These are phyloP conservation scores for Scedosporium dehoogii DNA, from an alignment of 2,329 filamentous ascomycete species.

Conservation along the genomic window DNA sequence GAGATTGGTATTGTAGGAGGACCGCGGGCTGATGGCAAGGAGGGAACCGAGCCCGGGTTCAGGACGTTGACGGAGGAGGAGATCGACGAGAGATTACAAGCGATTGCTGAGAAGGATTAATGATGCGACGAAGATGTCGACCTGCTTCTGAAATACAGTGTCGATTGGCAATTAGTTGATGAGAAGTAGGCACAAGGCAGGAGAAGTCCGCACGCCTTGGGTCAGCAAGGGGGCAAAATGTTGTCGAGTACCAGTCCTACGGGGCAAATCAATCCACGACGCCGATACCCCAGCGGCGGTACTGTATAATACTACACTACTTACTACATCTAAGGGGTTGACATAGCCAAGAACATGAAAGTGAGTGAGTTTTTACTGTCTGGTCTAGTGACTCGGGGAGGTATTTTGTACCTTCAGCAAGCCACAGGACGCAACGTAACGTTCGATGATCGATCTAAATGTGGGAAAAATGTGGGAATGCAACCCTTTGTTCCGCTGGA, in stretches of 20 bases:
- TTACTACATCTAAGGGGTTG: neutral
- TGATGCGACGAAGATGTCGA: conserved; percentile 10
- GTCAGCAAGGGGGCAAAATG: neutral
- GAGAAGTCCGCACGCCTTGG: neutral
- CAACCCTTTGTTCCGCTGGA: neutral
- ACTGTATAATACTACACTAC: neutral
- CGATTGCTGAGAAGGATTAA: conserved; percentile 98
- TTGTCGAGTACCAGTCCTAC: neutral
- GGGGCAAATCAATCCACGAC: neutral
- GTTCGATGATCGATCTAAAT: neutral
- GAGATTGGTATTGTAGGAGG: conserved; percentile 96
- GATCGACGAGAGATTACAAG: conserved; percentile 96
- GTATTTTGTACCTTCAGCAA: conserved; percentile 1
- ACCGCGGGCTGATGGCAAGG: conserved; percentile 69
- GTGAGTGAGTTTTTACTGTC: too few species aligned
- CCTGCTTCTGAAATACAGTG: neutral
- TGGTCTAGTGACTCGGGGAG: neutral
- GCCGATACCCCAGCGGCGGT: neutral
- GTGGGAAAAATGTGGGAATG: neutral
- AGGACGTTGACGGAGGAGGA: conserved; percentile 89
- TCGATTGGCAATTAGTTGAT: neutral
- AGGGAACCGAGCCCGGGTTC: conserved; percentile 72
- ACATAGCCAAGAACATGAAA: neutral
- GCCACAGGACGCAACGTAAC: neutral
- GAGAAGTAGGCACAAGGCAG: neutral